Evolutionary conservation across 1,284 basidiomycete species (phyloP).

Genomic region (Pholiota adiposa): DNA sequence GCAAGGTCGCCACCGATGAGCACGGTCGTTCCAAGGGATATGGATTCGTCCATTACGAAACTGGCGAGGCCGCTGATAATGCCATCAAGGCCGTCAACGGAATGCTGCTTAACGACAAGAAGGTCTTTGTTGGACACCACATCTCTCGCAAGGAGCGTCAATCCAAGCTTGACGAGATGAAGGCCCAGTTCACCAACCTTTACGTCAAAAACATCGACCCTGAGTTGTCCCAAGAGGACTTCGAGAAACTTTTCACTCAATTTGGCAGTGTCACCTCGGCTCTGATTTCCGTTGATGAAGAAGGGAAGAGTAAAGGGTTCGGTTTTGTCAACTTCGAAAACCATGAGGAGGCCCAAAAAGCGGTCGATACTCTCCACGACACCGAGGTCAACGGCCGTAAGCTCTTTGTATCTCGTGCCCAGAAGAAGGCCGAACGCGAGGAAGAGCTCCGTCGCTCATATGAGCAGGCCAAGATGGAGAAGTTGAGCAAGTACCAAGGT

Average conservation of each 20-base stretch:
- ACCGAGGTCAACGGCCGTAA: slow-evolving; percentile 87
- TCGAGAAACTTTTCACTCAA: slow-evolving; percentile 80
- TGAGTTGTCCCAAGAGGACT: slow-evolving; percentile 87
- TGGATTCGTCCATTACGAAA: slow-evolving; percentile 99
- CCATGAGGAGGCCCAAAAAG: slow-evolving; percentile 92
- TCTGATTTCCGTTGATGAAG: slow-evolving; percentile 80
- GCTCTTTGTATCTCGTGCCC: slow-evolving; percentile 95
- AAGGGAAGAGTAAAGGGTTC: slow-evolving; percentile 94
- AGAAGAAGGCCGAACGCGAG: slow-evolving; percentile 99
- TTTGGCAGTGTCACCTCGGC: slow-evolving; percentile 93
- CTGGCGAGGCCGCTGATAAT: slow-evolving; percentile 93
- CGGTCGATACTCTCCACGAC: slow-evolving; percentile 93
- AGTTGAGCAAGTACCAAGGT: slow-evolving; percentile 97
- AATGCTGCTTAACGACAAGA: slow-evolving; percentile 99
- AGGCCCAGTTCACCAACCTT: slow-evolving; percentile 96
- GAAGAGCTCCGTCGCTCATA: slow-evolving; percentile 95
- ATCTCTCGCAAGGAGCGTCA: slow-evolving; percentile 98
- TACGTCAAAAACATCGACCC: slow-evolving; percentile 97
- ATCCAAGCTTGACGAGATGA: slow-evolving; percentile 98
- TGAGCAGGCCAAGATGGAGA: slow-evolving; percentile 97
- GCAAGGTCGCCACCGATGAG: slow-evolving; percentile 98
- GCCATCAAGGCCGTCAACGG: slow-evolving; percentile 99
- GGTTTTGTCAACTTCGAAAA: slow-evolving; percentile 97
- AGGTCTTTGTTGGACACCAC: slow-evolving; percentile 98
- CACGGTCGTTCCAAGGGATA: slow-evolving; percentile 94